Conservation (phyloP, 2,329 filamentous ascomycete genomes). For the Beauveria australis region DNA sequence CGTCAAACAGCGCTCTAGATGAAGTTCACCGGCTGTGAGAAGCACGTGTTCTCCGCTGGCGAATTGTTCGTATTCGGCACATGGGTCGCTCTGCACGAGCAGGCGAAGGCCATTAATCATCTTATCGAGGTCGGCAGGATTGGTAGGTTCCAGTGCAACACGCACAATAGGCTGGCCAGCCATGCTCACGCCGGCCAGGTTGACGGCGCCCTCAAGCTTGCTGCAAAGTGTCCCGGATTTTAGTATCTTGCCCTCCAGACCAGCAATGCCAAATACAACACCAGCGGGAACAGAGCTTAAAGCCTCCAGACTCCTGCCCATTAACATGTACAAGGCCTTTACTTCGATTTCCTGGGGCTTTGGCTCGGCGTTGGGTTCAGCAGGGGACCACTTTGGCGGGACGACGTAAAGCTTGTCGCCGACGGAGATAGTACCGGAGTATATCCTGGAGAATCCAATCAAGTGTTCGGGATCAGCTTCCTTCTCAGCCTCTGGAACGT, state of each 20-base stretch:
- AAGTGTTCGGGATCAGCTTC: conserved; percentile 73
- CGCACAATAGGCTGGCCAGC: conserved; percentile 86
- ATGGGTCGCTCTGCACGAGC: conserved; percentile 90
- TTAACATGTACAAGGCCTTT: conserved; percentile 85
- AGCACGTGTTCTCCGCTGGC: conserved; percentile 92
- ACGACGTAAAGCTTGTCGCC: conserved; percentile 89
- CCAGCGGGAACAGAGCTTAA: conserved; percentile 82
- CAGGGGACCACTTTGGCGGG: conserved; percentile 86
- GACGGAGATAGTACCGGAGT: conserved; percentile 81
- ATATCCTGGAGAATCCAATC: conserved; percentile 89
- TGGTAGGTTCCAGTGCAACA: conserved; percentile 87
- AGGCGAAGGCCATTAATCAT: conserved; percentile 85
- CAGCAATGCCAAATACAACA: conserved; percentile 90
- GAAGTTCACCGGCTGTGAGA: conserved; percentile 85
- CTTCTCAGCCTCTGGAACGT: conserved; percentile 38
- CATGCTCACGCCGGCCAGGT: conserved; percentile 76
- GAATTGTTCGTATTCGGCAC: conserved; percentile 90
- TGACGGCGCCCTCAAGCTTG: conserved; percentile 75
- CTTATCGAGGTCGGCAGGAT: conserved; percentile 84
- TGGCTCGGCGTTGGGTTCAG: conserved; percentile 61
- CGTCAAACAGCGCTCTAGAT: conserved; percentile 87
- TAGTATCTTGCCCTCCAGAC: conserved; percentile 85
- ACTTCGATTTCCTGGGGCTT: conserved; percentile 77
- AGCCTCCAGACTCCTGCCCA: conserved; percentile 82
- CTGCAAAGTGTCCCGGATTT: conserved; percentile 94